Evolutionary conservation across 176 grass and related monocot species (phyloP).

Genomic region (Phyllostachys edulis): DNA sequence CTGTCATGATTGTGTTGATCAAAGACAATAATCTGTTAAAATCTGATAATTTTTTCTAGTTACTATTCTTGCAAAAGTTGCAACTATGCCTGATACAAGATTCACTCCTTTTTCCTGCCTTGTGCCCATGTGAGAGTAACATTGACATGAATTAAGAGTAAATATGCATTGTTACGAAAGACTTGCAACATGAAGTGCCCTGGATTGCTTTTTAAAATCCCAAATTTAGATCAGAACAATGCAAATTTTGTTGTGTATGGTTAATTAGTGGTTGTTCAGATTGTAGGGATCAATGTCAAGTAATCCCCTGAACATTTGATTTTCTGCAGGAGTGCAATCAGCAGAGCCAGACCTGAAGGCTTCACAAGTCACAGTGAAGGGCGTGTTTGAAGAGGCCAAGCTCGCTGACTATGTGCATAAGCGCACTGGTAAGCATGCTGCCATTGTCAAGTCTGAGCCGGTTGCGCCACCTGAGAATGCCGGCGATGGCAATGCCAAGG

Average conservation of each 20-base stretch:
- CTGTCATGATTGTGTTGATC: background rate
- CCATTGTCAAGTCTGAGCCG: conserved; percentile 57
- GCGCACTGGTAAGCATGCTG: conserved; percentile 62
- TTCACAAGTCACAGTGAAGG: conserved; percentile 71
- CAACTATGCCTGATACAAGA: background rate
- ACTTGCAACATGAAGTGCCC: background rate
- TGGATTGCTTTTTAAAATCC: background rate
- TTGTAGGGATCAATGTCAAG: background rate
- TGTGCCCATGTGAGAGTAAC: background rate
- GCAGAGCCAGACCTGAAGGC: conserved; percentile 69
- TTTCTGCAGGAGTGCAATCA: conserved; percentile 56
- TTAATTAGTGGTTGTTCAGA: background rate
- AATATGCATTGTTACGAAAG: background rate
- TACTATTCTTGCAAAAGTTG: background rate
- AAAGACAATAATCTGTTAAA: background rate
- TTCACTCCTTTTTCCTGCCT: background rate
- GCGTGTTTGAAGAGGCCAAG: conserved; percentile 54
- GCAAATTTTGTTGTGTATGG: background rate
- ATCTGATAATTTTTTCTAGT: background rate
- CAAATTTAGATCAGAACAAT: background rate
- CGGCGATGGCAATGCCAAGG: conserved; percentile 31
- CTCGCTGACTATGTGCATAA: conserved; percentile 66
- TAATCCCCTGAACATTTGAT: background rate
- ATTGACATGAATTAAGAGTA: background rate
- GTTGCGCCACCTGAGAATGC: conserved; percentile 27